Percentiles rank a stretch among this genome's conserved stretches.
Conservation (phyloP, 139 green algal genomes). For the Micractinium sp. region DNA sequence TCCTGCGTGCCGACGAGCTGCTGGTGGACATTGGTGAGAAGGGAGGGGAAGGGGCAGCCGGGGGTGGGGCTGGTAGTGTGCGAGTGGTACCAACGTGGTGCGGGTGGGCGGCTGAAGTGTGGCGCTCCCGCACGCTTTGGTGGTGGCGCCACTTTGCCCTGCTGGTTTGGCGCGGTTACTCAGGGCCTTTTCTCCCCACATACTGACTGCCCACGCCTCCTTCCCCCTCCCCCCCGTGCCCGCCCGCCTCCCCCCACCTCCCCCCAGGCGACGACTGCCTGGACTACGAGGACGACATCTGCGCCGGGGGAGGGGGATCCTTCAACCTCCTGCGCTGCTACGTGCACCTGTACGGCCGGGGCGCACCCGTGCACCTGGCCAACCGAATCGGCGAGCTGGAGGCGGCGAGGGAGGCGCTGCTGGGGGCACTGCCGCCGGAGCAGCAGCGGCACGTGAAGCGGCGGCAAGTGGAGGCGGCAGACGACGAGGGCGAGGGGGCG, state of each 20-base stretch:
- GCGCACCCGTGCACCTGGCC: slow-evolving; percentile 52
- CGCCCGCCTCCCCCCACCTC: neutral
- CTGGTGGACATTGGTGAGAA: slow-evolving; percentile 77
- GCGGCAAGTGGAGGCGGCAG: slow-evolving; percentile 54
- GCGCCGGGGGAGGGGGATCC: slow-evolving; percentile 53
- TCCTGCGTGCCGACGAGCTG: slow-evolving; percentile 75
- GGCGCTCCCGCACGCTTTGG: too few species aligned
- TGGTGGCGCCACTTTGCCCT: too few species aligned
- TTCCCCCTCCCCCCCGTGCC: neutral
- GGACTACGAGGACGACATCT: slow-evolving; percentile 81
- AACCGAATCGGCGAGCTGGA: slow-evolving; percentile 27
- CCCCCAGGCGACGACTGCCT: slow-evolving; percentile 71
- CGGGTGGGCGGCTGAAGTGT: too few species aligned
- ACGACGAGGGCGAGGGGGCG: slow-evolving; percentile 10
- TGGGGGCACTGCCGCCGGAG: slow-evolving; percentile 45
- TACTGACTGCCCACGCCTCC: neutral
- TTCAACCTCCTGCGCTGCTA: slow-evolving; percentile 78
- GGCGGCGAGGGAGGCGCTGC: slow-evolving; percentile 44
- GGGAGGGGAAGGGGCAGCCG: neutral
- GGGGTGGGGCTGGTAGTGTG: too few species aligned
- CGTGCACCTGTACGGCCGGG: slow-evolving; percentile 53
- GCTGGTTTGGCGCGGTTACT: too few species aligned
- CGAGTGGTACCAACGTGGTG: too few species aligned
- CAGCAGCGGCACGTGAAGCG: slow-evolving; percentile 37
- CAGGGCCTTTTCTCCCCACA: too few species aligned